These are phyloP conservation scores for Selenicereus undatus DNA, from an alignment of 148 eudicot species.

Conservation along the genomic window DNA sequence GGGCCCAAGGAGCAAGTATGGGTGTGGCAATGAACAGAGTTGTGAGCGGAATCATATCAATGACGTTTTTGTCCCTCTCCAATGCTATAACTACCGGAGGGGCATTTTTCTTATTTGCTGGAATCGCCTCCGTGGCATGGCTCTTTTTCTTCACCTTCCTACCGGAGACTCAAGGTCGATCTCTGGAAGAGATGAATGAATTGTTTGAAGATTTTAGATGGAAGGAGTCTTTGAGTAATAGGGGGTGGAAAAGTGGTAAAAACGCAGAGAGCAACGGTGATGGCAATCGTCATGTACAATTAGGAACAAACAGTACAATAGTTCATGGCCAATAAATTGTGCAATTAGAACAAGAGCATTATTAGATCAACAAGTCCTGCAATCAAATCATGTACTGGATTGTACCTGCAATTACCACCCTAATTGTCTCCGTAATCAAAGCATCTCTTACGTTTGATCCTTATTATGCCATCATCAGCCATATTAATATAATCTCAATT, in stretches of 20 bases:
- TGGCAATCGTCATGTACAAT: too few relatives aligned
- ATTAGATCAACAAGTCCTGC: too few relatives aligned
- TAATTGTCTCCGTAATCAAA: too few relatives aligned
- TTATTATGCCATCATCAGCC: too few relatives aligned
- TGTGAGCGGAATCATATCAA: constrained; percentile 46
- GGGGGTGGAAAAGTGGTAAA: not conserved
- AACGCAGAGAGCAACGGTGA: constrained; percentile 1
- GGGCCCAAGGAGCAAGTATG: constrained; percentile 58
- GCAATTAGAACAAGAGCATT: too few relatives aligned
- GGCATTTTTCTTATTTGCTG: constrained; percentile 52
- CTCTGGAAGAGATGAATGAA: constrained; percentile 57
- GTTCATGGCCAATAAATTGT: not conserved
- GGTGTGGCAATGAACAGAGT: constrained; percentile 53
- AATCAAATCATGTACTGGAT: too few relatives aligned
- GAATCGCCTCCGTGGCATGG: constrained; percentile 37
- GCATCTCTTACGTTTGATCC: too few relatives aligned
- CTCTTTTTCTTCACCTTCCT: constrained; percentile 47
- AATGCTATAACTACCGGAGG: constrained; percentile 54
- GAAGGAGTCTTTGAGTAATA: constrained; percentile 33
- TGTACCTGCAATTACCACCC: too few relatives aligned
- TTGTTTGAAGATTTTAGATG: constrained; percentile 53
- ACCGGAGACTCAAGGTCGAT: constrained; percentile 63
- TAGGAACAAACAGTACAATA: constrained; percentile 21
- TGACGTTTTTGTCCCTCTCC: constrained; percentile 50
- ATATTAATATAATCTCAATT: too few relatives aligned